Base-by-base conservation (phyloP, 768 basidiomycete species). In the Fomitopsis serialis region DNA sequence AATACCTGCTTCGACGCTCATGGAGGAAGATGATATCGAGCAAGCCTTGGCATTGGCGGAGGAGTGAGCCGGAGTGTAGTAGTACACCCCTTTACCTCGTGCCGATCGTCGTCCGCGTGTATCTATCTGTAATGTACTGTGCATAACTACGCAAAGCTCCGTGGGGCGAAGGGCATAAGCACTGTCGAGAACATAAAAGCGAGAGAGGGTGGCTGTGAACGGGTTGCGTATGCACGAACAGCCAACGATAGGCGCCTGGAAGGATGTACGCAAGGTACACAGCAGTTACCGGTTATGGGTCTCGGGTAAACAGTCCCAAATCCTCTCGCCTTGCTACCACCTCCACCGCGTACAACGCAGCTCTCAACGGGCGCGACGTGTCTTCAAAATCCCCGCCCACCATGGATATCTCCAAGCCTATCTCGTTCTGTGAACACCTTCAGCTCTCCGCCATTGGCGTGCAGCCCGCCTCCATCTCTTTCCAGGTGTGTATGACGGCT, bases 391-490 rank as follows among this genome's bases (percentile, higher is more conserved):
- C 25, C 53, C 53, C 36, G 50, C 42, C 43, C 44, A 50, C 56
- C 53, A 70, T 72, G 68, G 71, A 71, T 59, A 65, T 66, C 56
- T 69, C 69, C 48, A 91, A 89, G 76, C 90, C 89, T 46, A 94
- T 91, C 67, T 79, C 89, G 42, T 92, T 92, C 72, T 87, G 85
- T 75, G 89, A 93, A 72, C 91, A 93, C 66, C 75, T 92, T 25
- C 91, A 99, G 76, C 88, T 99, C 63, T 94, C 95, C 23, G 93
- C 93, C 67, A 74, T 98, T 58, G 95, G 95, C 53, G 80, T 99
- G 61, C 97, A 99, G 71, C 97, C 96, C 50, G 85, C 88, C 57
- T 95, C 95, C 51, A 98, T 99, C 64, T 92, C 92, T 19, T 99
- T 98, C 74, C 94, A 97, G 82, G 90, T 89, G 63, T 59, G 79